Base-by-base conservation (phyloP, 202 grass and related monocot species). In the Schoenoplectus tabernaemontani region DNA sequence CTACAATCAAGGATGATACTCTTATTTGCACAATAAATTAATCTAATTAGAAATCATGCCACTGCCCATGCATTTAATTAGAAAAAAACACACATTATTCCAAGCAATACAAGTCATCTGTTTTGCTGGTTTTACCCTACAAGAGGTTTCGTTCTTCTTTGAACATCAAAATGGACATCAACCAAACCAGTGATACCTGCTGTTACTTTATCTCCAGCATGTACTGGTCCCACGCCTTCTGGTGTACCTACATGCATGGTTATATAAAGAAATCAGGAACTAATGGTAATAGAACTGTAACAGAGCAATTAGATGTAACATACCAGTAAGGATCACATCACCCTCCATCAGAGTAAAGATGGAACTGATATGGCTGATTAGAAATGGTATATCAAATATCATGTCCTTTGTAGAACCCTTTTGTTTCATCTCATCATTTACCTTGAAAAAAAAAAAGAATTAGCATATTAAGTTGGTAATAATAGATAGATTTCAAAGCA, bases 291-390 rank as follows among this genome's bases (percentile, higher is more conserved):
- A 80, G 28, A 33, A 50, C 16, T 28, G 60, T 87, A 63, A 76
- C 77, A 85, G 23, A 33, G 76, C 74, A 19, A 9, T 58, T 0
- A 15, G 11, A 47, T 43, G 78, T 60, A 4, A 56, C 47, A 61
- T 92, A 98, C 91, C 90, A 0, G 96, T 98, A 80, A 98, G 80
- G 83, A 98, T 98, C 81, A 98, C 91, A 79, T 98, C 96, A 33
- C 96, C 96, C 87, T 98, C 96, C 85, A 91, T 79, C 36, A 98
- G 74, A 56, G 96, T 98, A 86, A 98, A 89, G 39, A 98, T 84
- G 30, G 91, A 90, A 90, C 96, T 98, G 76, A 98, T 95, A 84
- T 98, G 87, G 32, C 96, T 98, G 26, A 98, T 91, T 15, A 98
- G 90, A 85, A 95, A 98, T 68, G 91, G 89, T 81, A 98, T 77